Evolutionary conservation across 2,329 filamentous ascomycete species (phyloP).

Genomic region (Clonostachys chloroleuca): DNA sequence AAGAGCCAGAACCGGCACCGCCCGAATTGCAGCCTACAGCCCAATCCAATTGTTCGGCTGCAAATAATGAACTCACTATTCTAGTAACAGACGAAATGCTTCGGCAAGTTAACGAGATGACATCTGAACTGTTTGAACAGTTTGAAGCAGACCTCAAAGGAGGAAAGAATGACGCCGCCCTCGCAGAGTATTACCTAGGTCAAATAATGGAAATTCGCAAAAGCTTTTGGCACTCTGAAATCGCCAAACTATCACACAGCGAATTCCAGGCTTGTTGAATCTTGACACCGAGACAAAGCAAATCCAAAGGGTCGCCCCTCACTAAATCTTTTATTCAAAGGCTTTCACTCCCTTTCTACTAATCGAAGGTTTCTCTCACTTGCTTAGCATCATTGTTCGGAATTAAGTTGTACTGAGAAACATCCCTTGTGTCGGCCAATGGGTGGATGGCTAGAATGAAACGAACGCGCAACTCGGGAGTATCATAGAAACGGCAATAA

Average conservation of each 20-base stretch:
- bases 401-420: too few species aligned
- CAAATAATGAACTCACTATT: conserved; percentile 5
- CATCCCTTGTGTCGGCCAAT: too few species aligned
- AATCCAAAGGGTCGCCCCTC: background rate
- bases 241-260: background rate
- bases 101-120: conserved; percentile 13
- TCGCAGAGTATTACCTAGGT: conserved; percentile 22
- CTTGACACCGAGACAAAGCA: background rate
- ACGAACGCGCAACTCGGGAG: background rate
- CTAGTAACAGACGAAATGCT: conserved; percentile 16
- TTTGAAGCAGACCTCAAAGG: conserved; percentile 19
- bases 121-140: conserved; percentile 20
- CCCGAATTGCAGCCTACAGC: too few species aligned
- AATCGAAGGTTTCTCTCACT: too few species aligned
- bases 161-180: conserved; percentile 10
- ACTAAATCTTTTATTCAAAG: too few species aligned
- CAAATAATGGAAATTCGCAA: conserved; percentile 14
- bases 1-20: too few species aligned
- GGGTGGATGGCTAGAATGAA: too few species aligned
- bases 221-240: conserved; percentile 18
- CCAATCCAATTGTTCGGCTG: too few species aligned
- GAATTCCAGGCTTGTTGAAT: too few species aligned
- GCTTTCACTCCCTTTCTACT: too few species aligned
- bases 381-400: too few species aligned
- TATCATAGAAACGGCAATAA: background rate